These are phyloP conservation scores for Strombidium stylifer DNA, from an alignment of 73 alveolate species.

Conservation along the genomic window DNA sequence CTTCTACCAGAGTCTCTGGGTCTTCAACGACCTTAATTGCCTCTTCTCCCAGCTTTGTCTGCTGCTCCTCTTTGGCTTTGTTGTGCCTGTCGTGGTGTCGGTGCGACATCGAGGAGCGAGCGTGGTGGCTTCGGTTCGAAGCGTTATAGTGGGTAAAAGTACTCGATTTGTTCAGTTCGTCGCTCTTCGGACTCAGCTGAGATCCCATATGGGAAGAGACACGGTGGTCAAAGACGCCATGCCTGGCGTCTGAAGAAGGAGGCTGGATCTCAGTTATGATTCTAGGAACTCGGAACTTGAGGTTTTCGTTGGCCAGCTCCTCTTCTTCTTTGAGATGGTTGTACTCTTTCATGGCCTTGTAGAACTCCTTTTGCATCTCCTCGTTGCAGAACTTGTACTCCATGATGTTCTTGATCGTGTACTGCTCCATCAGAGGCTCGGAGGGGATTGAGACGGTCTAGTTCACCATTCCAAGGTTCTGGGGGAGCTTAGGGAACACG, in stretches of 20 bases:
- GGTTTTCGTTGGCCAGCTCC: no score
- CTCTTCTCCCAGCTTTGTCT: slow-evolving; percentile 8
- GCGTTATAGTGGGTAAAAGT: no score
- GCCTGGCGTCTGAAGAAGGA: no score
- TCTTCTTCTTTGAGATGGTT: slow-evolving; percentile 73
- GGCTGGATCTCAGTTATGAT: no score
- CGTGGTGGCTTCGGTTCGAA: no score
- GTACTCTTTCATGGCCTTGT: slow-evolving; percentile 74
- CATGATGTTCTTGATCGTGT: background rate
- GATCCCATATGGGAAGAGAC: no score
- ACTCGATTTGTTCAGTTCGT: no score
- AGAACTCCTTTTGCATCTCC: slow-evolving; percentile 55
- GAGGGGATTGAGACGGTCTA: slow-evolving; percentile 55
- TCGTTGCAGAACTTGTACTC: slow-evolving; percentile 41
- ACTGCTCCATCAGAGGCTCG: slow-evolving; percentile 19
- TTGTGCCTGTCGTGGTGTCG: slow-evolving; percentile 72
- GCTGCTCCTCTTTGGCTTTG: slow-evolving; percentile 64
- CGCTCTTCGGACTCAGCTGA: no score
- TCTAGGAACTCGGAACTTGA: no score
- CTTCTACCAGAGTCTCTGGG: background rate
- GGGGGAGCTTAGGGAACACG: slow-evolving; percentile 50
- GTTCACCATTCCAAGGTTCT: slow-evolving; percentile 53
- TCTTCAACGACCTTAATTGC: background rate
- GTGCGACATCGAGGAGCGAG: no score
- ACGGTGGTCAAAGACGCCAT: no score